Conservation (phyloP, 352 stramenopile species). For the Hyaloperonospora brassicae region DNA sequence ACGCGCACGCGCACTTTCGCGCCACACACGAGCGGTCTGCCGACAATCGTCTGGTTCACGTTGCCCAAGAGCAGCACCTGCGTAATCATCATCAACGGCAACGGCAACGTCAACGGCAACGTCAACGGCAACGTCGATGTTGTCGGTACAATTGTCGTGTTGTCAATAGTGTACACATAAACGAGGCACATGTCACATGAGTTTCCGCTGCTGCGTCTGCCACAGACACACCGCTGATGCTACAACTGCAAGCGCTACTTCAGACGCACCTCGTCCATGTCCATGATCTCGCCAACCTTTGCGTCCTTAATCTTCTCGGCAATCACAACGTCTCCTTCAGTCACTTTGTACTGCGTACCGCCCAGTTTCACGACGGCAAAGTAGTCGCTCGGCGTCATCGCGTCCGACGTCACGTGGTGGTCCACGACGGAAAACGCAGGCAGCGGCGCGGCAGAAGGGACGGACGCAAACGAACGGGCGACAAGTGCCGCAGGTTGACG, state of each 20-base stretch:
- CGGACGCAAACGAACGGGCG: slow-evolving; percentile 20
- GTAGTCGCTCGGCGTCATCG: slow-evolving; percentile 63
- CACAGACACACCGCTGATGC: no score
- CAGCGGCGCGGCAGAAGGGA: slow-evolving; percentile 4
- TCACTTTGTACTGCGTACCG: slow-evolving; percentile 84
- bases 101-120: no score
- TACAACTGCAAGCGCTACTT: no score
- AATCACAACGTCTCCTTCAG: slow-evolving; percentile 74
- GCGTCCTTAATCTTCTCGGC: slow-evolving; percentile 81
- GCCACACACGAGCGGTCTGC: slow-evolving; percentile 55
- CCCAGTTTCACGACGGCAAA: slow-evolving; percentile 82
- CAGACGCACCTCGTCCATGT: slow-evolving; percentile 51
- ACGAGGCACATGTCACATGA: no score
- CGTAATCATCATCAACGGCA: not conserved
- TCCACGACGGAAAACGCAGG: slow-evolving; percentile 66
- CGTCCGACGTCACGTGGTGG: slow-evolving; percentile 61
- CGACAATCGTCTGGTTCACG: slow-evolving; percentile 80
- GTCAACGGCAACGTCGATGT: no score
- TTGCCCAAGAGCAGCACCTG: slow-evolving; percentile 75
- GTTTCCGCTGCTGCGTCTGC: no score
- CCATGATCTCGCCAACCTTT: slow-evolving; percentile 80
- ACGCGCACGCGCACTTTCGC: slow-evolving; percentile 71
- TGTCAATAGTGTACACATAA: no score
- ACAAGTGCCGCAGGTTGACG: slow-evolving; percentile 10
- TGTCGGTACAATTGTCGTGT: no score